Evolutionary conservation across 225 moss, liverwort and hornwort species (phyloP).

Genomic region (Marchantia paleacea): DNA sequence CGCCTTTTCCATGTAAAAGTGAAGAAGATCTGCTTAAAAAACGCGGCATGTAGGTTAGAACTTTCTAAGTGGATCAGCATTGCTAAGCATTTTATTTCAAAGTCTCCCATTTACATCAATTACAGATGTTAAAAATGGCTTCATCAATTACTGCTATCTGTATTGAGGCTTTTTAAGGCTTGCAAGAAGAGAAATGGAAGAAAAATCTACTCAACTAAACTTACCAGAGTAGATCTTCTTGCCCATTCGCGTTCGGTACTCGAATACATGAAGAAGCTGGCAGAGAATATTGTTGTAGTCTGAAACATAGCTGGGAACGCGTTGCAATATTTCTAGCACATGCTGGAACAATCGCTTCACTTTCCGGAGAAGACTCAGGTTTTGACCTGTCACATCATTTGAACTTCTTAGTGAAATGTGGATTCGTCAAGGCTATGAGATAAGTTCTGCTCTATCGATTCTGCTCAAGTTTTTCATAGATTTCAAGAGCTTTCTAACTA

Average conservation of each 20-base stretch:
- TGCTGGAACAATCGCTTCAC: slow-evolving; percentile 86
- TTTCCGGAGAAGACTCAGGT: slow-evolving; percentile 70
- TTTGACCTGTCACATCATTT: slow-evolving; percentile 46
- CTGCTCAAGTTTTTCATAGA: not conserved
- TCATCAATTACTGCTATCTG: not conserved
- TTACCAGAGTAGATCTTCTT: slow-evolving; percentile 85
- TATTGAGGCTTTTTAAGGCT: not conserved
- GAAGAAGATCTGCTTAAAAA: slow-evolving; percentile 64
- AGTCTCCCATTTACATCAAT: no score
- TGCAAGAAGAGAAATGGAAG: not conserved
- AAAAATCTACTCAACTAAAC: not conserved
- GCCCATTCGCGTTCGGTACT: slow-evolving; percentile 89
- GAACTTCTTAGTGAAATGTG: not conserved
- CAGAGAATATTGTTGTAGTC: slow-evolving; percentile 86
- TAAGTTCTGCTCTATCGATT: not conserved
- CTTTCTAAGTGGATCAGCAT: not conserved
- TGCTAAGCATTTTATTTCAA: no score
- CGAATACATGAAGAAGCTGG: slow-evolving; percentile 78
- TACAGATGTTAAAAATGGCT: no score
- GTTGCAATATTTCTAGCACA: slow-evolving; percentile 63
- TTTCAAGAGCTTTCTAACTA: not conserved
- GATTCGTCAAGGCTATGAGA: not conserved
- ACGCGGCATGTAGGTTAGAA: not conserved
- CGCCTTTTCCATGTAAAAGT: slow-evolving; percentile 68
- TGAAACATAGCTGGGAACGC: slow-evolving; percentile 71